Percentiles rank a stretch among this genome's conserved stretches.
Evolutionary conservation across 352 stramenopile species (phyloP).

Genomic region (Phytophthora pistaciae): DNA sequence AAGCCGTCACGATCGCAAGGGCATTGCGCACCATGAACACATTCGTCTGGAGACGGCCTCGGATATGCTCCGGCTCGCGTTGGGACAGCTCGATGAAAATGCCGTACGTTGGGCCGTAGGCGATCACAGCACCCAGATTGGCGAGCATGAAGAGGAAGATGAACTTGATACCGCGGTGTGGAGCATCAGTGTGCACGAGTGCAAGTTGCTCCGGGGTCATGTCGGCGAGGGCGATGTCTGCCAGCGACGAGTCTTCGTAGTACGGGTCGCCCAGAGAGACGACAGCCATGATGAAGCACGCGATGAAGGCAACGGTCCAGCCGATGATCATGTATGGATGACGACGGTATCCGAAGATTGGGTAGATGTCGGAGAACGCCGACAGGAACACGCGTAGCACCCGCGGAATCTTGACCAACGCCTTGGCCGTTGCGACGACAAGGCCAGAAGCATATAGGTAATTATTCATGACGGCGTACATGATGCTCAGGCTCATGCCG

Average conservation of each 20-base stretch:
- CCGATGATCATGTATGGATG: constrained; percentile 85
- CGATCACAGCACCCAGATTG: constrained; percentile 75
- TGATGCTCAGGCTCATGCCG: too few relatives aligned
- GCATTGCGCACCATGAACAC: constrained; percentile 40
- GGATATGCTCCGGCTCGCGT: constrained; percentile 20
- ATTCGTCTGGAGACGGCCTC: constrained; percentile 42
- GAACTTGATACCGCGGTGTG: constrained; percentile 39
- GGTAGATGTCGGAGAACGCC: constrained; percentile 72
- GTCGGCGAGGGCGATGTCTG: constrained; percentile 30
- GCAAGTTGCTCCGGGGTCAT: constrained; percentile 41
- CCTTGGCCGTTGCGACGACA: constrained; percentile 23
- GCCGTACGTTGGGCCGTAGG: constrained; percentile 47
- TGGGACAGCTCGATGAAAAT: constrained; percentile 30
- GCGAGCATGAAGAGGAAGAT: constrained; percentile 71
- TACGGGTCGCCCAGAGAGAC: constrained; percentile 55
- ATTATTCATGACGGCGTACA: too few relatives aligned
- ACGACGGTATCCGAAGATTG: constrained; percentile 76
- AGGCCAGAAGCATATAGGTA: too few relatives aligned
- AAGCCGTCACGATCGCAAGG: constrained; percentile 36
- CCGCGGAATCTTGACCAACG: constrained; percentile 41
- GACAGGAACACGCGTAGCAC: constrained; percentile 59
- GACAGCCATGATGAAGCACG: constrained; percentile 50
- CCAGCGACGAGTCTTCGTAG: constrained; percentile 38
- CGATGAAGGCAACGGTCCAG: constrained; percentile 40
- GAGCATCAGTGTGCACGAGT: constrained; percentile 45